Evolutionary conservation across 495 filamentous ascomycete genomes (phyloP), one percentile per base, ranked within the genome.

Genomic region (Lentithecium fluviatile): DNA sequence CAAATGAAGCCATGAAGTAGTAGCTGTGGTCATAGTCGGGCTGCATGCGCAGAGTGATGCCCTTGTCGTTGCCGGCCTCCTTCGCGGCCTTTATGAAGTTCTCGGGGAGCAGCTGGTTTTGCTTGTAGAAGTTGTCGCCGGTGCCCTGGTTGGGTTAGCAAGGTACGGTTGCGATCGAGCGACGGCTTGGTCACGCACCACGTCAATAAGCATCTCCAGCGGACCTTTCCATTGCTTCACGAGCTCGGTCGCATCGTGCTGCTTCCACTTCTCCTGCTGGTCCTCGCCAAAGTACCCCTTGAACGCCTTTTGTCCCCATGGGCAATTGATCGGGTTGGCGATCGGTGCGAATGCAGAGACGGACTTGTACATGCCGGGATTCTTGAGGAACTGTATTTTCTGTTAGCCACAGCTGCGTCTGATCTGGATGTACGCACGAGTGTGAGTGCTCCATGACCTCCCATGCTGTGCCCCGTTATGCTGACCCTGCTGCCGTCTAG

Each of bases 301-400:
- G 67, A 97, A 97, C 0, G 95, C 95, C 82, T 98, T 97, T 76
- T 95, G 78, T 32, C 95, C 95, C 95, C 94, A 98, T 13, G 88
- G 87, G 66, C 89, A 95, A 43, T 85, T 83, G 40, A 76, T 79
- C 6, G 94, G 94, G 76, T 97, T 98, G 12, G 85, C 75, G 69
- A 98, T 96, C 8, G 94, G 95, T 57, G 94, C 91, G 70, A 95
- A 95, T 2, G 94, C 94, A 45, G 84, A 89, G 36, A 92, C 89
- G 61, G 83, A 88, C 73, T 86, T 85, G 78, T 96, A 98, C 77
- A 83, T 85, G 15, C 87, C 90, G 1, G 93, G 90, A 73, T 96
- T 88, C 73, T 88, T 91, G 20, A 98, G 81, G 76, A 88, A 97
- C 80, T 86, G 45, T 1, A 23, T 21, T 10, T 47, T 26, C 24